A percentile compares a stretch with the other conserved stretches of the same genome.
Conservation (phyloP, 108 stramenopile species). For the Asterionellopsis glacialis region DNA sequence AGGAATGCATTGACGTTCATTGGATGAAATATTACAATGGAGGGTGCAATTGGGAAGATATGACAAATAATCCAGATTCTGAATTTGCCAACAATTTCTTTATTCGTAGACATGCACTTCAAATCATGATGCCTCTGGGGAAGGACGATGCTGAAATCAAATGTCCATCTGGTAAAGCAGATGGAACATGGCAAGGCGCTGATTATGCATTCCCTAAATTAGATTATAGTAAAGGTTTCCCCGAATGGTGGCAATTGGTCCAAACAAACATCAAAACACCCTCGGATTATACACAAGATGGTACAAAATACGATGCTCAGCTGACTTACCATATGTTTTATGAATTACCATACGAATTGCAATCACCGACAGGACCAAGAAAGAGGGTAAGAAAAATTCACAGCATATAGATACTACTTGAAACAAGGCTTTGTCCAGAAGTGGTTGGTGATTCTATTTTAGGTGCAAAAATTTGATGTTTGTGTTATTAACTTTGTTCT, state of each 20-base stretch:
- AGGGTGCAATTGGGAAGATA: constrained; percentile 24
- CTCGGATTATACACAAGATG: constrained; percentile 55
- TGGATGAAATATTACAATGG: constrained; percentile 46
- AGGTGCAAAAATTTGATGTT: no score
- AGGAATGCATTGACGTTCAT: constrained; percentile 19
- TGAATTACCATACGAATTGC: neutral
- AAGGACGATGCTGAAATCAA: constrained; percentile 1
- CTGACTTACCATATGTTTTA: constrained; percentile 41
- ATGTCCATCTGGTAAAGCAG: constrained; percentile 11
- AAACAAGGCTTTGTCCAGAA: no score
- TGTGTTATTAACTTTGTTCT: no score
- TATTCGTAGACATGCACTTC: constrained; percentile 40
- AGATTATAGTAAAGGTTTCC: constrained; percentile 39
- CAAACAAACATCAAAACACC: constrained; percentile 55
- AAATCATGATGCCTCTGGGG: constrained; percentile 23
- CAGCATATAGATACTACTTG: no score
- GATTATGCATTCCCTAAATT: constrained; percentile 22
- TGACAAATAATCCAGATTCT: constrained; percentile 15
- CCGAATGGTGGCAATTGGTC: constrained; percentile 37
- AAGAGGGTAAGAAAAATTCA: neutral
- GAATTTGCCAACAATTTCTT: constrained; percentile 17
- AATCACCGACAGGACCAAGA: no score
- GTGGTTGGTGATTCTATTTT: no score
- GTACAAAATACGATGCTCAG: constrained; percentile 64
- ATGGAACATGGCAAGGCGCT: neutral